Evolutionary conservation across 2,329 filamentous ascomycete genomes (phyloP).

Genomic region (Botryotinia narcissicola): DNA sequence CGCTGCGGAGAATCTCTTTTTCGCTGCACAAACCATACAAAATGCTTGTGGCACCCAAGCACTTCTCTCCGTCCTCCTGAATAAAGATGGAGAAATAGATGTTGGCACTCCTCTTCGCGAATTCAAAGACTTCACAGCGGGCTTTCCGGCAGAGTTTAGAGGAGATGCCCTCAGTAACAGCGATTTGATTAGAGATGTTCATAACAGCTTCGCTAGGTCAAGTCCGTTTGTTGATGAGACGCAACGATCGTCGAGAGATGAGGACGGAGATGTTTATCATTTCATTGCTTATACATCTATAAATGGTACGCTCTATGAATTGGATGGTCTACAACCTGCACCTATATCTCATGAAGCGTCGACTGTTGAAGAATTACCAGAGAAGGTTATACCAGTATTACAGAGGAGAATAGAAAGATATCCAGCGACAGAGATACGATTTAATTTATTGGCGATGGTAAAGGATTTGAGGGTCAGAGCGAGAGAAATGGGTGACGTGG

Average conservation of each 20-base stretch:
- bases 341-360: conserved; percentile 87
- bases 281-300: conserved; percentile 93
- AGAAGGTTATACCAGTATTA: conserved; percentile 81
- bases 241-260: conserved; percentile 62
- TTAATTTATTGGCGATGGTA: conserved; percentile 93
- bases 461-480: conserved; percentile 76
- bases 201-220: conserved; percentile 71
- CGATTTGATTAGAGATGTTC: conserved; percentile 56
- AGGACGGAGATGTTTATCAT: conserved; percentile 85
- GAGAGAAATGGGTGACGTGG: conserved; percentile 76
- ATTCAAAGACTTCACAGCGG: conserved; percentile 70
- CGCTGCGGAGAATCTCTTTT: conserved; percentile 79
- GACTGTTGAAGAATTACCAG: conserved; percentile 66
- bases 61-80: conserved; percentile 85
- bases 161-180: conserved; percentile 71
- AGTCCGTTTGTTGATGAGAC: conserved; percentile 95
- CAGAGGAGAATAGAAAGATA: conserved; percentile 82
- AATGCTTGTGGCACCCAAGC: conserved; percentile 98
- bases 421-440: conserved; percentile 82
- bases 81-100: conserved; percentile 65
- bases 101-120: conserved; percentile 60
- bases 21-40: conserved; percentile 95
- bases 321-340: conserved; percentile 89
- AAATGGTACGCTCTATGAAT: conserved; percentile 79
- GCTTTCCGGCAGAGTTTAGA: conserved; percentile 63